Conservation (phyloP, 1,139 yeast species). For the Yamadazyma triangularis region DNA sequence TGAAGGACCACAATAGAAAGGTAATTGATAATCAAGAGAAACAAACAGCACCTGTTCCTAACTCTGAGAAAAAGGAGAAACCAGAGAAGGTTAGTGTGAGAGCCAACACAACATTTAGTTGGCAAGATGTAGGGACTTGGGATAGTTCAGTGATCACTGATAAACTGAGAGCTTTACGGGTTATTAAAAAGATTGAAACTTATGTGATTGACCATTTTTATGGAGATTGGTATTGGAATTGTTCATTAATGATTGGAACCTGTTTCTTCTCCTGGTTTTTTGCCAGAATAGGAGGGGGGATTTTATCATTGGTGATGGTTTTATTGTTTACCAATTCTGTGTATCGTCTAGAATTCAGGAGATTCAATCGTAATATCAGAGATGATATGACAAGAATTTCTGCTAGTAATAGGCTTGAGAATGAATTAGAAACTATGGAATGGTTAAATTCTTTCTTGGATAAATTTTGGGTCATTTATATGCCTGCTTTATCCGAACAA, state of each 20-base stretch:
- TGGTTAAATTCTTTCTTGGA: constrained; percentile 76
- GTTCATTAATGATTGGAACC: constrained; percentile 59
- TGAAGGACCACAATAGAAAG: constrained; percentile 25
- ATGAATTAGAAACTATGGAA: constrained; percentile 65
- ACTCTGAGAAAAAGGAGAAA: constrained; percentile 7
- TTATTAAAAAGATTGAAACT: constrained; percentile 38
- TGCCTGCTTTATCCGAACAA: constrained; percentile 77
- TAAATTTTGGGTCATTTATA: constrained; percentile 80
- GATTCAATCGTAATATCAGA: constrained; percentile 66
- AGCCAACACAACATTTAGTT: constrained; percentile 33
- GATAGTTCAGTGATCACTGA: constrained; percentile 18
- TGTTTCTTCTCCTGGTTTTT: constrained; percentile 67
- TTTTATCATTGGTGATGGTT: constrained; percentile 54
- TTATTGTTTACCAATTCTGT: constrained; percentile 60
- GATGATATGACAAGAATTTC: constrained; percentile 67
- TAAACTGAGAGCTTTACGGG: constrained; percentile 22
- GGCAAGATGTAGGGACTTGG: constrained; percentile 44
- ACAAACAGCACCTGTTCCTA: constrained; percentile 23
- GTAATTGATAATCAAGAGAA: constrained; percentile 10
- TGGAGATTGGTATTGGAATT: constrained; percentile 72
- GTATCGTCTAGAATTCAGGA: constrained; percentile 64
- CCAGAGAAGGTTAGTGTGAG: constrained; percentile 20
- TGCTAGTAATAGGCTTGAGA: constrained; percentile 57
- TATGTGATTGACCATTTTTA: constrained; percentile 65
- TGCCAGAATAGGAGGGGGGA: constrained; percentile 54